These are phyloP conservation scores for Chlamydomonas sp. DNA, from an alignment of 139 green algal species.

Conservation along the genomic window DNA sequence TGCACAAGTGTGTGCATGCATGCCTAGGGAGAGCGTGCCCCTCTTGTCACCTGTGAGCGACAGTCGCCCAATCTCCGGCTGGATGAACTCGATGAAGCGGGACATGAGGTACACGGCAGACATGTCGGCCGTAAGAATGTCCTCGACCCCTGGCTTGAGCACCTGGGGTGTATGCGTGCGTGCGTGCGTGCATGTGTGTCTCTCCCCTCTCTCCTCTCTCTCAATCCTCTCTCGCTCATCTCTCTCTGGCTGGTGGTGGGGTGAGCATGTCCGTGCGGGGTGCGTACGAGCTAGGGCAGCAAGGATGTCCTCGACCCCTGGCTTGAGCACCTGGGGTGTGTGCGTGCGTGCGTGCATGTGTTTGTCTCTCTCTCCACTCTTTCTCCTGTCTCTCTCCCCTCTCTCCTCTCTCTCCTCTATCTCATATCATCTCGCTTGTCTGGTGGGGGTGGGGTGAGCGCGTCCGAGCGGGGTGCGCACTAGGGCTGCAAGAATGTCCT, in stretches of 20 bases:
- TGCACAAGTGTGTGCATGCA: too few relatives aligned
- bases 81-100: conserved; percentile 73
- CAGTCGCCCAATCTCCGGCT: conserved; percentile 70
- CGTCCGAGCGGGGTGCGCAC: conserved; percentile 67
- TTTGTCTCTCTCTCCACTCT: too few relatives aligned
- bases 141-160: conserved; percentile 89
- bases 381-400: conserved; percentile 58
- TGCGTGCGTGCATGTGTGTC: too few relatives aligned
- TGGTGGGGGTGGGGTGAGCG: conserved; percentile 74
- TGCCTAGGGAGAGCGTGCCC: too few relatives aligned
- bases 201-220: too few relatives aligned
- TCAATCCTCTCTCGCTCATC: conserved; percentile 70
- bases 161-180: too few relatives aligned
- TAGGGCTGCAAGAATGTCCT: conserved; percentile 82
- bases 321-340: conserved; percentile 89
- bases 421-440: too few relatives aligned
- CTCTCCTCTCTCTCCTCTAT: conserved; percentile 70
- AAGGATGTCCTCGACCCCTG: conserved; percentile 85
- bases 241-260: conserved; percentile 82
- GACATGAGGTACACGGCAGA: conserved; percentile 73
- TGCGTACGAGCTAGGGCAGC: conserved; percentile 83
- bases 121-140: conserved; percentile 82
- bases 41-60: conserved; percentile 60
- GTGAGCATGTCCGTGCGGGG: conserved; percentile 47
- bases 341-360: too few relatives aligned